phyloP scores from a whole-genome alignment of 352 stramenopile genomes.

The Pilasporangium apinafurcum region DNA sequence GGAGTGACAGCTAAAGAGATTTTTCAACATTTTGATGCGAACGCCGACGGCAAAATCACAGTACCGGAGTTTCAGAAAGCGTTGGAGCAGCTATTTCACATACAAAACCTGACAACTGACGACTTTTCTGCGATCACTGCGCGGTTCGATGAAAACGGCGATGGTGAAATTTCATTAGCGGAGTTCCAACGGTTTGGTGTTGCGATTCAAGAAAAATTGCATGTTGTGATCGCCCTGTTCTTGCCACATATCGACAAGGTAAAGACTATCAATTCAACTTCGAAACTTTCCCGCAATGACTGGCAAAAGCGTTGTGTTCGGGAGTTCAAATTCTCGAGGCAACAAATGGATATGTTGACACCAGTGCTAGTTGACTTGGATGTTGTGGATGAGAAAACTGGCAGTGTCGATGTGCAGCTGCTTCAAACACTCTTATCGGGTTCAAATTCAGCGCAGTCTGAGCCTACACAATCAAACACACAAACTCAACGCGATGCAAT shows the following conservation, averaged over 20 bases:
- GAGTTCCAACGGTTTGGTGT: slow-evolving; percentile 58
- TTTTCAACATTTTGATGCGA: slow-evolving; percentile 73
- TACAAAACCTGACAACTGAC: slow-evolving; percentile 23
- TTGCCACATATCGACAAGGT: slow-evolving; percentile 14
- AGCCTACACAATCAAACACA: too few species aligned
- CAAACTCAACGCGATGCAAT: too few species aligned
- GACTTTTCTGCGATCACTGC: slow-evolving; percentile 27
- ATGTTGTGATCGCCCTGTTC: slow-evolving; percentile 14
- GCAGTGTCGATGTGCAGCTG: slow-evolving; percentile 10
- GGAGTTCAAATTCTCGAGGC: too few species aligned
- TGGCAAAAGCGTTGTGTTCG: too few species aligned
- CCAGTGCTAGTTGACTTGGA: slow-evolving; percentile 13
- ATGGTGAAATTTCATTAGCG: slow-evolving; percentile 32
- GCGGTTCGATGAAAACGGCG: slow-evolving; percentile 52
- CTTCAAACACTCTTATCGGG: too few species aligned
- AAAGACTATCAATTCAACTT: too few species aligned
- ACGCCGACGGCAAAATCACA: slow-evolving; percentile 54
- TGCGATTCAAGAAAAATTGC: slow-evolving; percentile 31
- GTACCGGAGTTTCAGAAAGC: slow-evolving; percentile 42
- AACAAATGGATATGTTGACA: slow-evolving; percentile 4
- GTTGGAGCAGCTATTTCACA: slow-evolving; percentile 44
- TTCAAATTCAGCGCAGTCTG: too few species aligned
- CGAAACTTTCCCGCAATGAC: too few species aligned
- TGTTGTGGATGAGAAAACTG: slow-evolving; percentile 14
- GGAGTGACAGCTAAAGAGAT: slow-evolving; percentile 51